Conservation (phyloP, 257 asterid species). For the Pogostemon cablin region DNA sequence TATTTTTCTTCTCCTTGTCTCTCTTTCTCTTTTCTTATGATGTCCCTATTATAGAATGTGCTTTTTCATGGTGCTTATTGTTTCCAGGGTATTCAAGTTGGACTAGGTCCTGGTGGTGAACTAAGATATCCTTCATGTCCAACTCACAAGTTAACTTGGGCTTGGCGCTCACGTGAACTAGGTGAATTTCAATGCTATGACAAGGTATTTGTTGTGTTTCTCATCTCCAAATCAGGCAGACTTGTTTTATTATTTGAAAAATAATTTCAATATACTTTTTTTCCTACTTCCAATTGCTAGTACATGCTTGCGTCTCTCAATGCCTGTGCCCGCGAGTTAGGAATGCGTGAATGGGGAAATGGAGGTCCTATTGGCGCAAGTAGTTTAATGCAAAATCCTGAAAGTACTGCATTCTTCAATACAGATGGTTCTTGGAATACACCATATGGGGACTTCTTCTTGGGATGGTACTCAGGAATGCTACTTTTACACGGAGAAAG, state of each 20-base stretch:
- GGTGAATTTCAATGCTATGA: slow-evolving; percentile 86
- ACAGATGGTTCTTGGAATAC: slow-evolving; percentile 65
- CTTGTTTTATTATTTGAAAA: slow-evolving; percentile 10
- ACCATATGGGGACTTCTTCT: slow-evolving; percentile 72
- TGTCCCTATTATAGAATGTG: slow-evolving; percentile 21
- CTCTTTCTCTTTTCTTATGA: not conserved
- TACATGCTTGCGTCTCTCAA: slow-evolving; percentile 75
- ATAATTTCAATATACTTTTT: slow-evolving; percentile 22
- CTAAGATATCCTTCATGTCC: slow-evolving; percentile 75
- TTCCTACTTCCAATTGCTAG: slow-evolving; percentile 50
- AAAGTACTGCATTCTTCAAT: slow-evolving; percentile 54
- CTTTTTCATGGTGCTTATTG: slow-evolving; percentile 27
- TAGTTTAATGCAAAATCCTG: slow-evolving; percentile 54
- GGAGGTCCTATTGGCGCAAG: slow-evolving; percentile 56
- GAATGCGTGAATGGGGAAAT: slow-evolving; percentile 64
- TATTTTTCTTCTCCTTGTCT: not conserved
- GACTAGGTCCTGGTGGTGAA: slow-evolving; percentile 84
- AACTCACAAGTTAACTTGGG: slow-evolving; percentile 43
- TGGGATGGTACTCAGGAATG: slow-evolving; percentile 72
- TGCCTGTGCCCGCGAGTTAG: slow-evolving; percentile 55
- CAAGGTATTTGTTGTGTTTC: slow-evolving; percentile 46
- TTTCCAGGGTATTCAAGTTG: slow-evolving; percentile 81
- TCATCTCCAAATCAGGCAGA: not conserved
- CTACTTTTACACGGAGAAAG: slow-evolving; percentile 75
- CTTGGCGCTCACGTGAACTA: slow-evolving; percentile 58